Base-by-base conservation (phyloP, 805 yeast genomes). In the Saturnispora diversa region DNA sequence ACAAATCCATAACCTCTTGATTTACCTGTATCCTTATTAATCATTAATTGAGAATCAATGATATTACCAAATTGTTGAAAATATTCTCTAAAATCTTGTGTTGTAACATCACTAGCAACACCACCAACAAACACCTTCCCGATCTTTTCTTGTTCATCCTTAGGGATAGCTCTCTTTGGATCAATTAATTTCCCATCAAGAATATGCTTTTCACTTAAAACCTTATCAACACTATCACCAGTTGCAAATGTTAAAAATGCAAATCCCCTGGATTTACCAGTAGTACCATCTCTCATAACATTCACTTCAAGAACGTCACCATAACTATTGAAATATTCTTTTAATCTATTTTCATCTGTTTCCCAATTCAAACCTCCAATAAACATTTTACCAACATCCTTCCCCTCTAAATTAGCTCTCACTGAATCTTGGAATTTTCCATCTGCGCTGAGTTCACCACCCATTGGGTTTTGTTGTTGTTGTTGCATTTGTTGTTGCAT, bases 301-400 rank as follows among this genome's bases (percentile, higher is more conserved):
- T 90, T 84, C 54, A 84, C 75, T 50, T 88, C 97, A 31, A 76
- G 59, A 40, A 90, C 88, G 48, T 82, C 90, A 51, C 98, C 98
- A 58, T 75, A 90, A 60, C 88, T 80, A 35, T 80, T 67, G 59
- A 90, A 90, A 59, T 90, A 90, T 41, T 77, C 80, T 50, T 72
- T 77, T 63, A 90, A 66, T 25, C 82, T 76, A 47, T 87, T 94
- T 56, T 90, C 97, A 11, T 88, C 80, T 12, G 98, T 90, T 57
- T 90, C 97, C 97, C 97, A 90, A 56, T 90, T 92, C 53, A 90
- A 75, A 37, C 98, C 98, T 48, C 98, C 98, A 60, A 86, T 76
- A 55, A 87, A 87, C 94, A 87, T 84, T 58, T 87, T 87, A 40
- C 94, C 94, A 48, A 79, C 79, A 53, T 84, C 95, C 49, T 78